Conservation (phyloP, 2,329 filamentous ascomycete genomes). For the Stenocarpella maydis region DNA sequence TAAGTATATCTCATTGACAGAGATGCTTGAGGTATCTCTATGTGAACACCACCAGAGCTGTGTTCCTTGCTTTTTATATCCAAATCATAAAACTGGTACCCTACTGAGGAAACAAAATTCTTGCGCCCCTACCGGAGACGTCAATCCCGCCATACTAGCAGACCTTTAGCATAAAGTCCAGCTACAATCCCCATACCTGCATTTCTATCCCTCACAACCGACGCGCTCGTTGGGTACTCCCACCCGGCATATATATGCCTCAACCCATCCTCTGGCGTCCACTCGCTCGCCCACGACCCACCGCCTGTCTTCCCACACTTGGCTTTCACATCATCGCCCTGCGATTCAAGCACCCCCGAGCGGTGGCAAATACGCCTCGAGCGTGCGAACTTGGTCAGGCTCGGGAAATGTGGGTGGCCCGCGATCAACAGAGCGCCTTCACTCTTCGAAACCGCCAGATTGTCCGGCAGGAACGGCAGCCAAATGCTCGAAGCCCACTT, state of each 20-base stretch:
- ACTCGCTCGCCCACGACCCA: slow-evolving; percentile 14
- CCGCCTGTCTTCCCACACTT: neutral
- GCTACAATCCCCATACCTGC: neutral
- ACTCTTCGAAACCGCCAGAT: slow-evolving; percentile 45
- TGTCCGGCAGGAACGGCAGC: slow-evolving; percentile 52
- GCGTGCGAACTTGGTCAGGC: slow-evolving; percentile 43
- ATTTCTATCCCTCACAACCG: slow-evolving; percentile 1
- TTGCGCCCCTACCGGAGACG: too few species aligned
- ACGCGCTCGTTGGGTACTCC: slow-evolving; percentile 5
- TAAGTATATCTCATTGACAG: too few species aligned
- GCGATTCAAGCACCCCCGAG: slow-evolving; percentile 36
- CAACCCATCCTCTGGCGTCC: slow-evolving; percentile 10
- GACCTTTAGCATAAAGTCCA: slow-evolving; percentile 11
- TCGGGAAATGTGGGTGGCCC: slow-evolving; percentile 49
- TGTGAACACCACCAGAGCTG: too few species aligned
- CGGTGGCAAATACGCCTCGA: slow-evolving; percentile 49
- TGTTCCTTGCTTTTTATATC: too few species aligned
- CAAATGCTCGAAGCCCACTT: neutral
- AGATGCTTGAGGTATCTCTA: too few species aligned
- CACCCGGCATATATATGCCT: slow-evolving; percentile 10
- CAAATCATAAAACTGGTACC: too few species aligned
- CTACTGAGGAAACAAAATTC: too few species aligned
- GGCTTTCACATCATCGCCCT: neutral
- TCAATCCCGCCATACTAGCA: slow-evolving; percentile 14
- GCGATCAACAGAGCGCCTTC: slow-evolving; percentile 48